Evolutionary conservation across 179 eudicot genomes (phyloP), one percentile per base, ranked within the genome.

Genomic region (Corrigiola litoralis): DNA sequence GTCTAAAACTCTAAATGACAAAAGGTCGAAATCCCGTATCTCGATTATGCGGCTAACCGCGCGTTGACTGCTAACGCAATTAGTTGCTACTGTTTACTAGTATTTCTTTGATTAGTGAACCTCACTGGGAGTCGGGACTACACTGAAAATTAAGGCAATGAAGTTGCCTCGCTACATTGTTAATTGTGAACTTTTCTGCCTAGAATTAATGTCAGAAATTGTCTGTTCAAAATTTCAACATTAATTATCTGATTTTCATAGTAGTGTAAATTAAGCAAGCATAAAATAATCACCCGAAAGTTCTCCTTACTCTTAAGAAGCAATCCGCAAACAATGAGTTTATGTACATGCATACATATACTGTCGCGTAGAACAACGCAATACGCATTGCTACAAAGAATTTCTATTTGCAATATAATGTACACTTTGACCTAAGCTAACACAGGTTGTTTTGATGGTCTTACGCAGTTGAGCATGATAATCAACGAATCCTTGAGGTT

Each of bases 401-500:
- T 38, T 14, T 25, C 4, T 1, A 25, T 51, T 51, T 51, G n/a
- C 11, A 49, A n/a, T n/a, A n/a, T n/a, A n/a, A n/a, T n/a, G n/a
- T n/a, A n/a, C n/a, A n/a, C n/a, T n/a, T n/a, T n/a, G 33, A 56
- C 44, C 20, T 46, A 12, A 44, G 11, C 28, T 61, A 29, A 61
- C 11, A 14, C 2, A 3, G 36, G 4, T 2, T 48, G 16, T 49
- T n/a, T n/a, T 57, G n/a, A 10, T 46, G 44, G 2, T 21, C 6
- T 58, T 27, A 74, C n/a, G 77, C 83, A 92, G 98, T 58, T 92
- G 40, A 84, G 77, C 70, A 84, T 81, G 92, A 85, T 92, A 58
- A 85, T 92, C 7, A 89, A 92, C 21, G 98, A 92, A 58, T 78
- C 95, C 2, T 66, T 92, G 14, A 69, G 98, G 20, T 79, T 92